phyloP scores from a whole-genome alignment of 441 rosid species.

The Biscutella laevigata region DNA sequence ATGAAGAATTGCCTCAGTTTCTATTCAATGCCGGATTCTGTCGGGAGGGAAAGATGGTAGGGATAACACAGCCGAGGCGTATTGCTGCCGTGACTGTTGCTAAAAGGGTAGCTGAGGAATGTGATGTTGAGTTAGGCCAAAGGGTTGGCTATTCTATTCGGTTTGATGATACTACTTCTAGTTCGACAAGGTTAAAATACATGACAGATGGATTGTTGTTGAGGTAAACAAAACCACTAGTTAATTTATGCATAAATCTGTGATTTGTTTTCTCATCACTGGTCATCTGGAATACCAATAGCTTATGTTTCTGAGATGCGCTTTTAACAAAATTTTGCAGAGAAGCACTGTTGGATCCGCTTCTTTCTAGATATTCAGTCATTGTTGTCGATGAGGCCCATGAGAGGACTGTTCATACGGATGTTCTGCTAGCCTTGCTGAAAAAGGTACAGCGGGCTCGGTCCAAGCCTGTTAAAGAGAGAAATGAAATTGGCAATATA shows the following conservation, averaged over 20 bases:
- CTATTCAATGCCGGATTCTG: conserved; percentile 66
- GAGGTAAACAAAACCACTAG: conserved; percentile 48
- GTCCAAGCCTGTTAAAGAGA: conserved; percentile 29
- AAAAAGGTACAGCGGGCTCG: conserved; percentile 60
- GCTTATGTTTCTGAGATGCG: no score
- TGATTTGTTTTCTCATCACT: no score
- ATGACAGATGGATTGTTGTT: conserved; percentile 88
- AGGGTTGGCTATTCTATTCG: conserved; percentile 81
- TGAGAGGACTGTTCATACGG: conserved; percentile 90
- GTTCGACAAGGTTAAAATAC: conserved; percentile 66
- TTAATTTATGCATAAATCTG: no score
- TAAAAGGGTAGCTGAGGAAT: conserved; percentile 85
- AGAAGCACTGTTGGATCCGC: conserved; percentile 81
- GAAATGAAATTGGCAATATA: conserved; percentile 19
- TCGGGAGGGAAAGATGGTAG: conserved; percentile 57
- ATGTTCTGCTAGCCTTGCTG: conserved; percentile 78
- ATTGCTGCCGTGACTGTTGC: conserved; percentile 91
- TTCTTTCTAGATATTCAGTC: conserved; percentile 71
- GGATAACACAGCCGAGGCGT: conserved; percentile 83
- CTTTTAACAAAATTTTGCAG: no score
- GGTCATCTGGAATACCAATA: no score
- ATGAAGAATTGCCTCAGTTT: conserved; percentile 81
- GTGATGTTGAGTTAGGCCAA: conserved; percentile 62
- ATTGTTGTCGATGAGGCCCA: conserved; percentile 91
- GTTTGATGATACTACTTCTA: conserved; percentile 70